Base-by-base conservation (phyloP, 1,284 basidiomycete species). In the Boletus hoseneyae region DNA sequence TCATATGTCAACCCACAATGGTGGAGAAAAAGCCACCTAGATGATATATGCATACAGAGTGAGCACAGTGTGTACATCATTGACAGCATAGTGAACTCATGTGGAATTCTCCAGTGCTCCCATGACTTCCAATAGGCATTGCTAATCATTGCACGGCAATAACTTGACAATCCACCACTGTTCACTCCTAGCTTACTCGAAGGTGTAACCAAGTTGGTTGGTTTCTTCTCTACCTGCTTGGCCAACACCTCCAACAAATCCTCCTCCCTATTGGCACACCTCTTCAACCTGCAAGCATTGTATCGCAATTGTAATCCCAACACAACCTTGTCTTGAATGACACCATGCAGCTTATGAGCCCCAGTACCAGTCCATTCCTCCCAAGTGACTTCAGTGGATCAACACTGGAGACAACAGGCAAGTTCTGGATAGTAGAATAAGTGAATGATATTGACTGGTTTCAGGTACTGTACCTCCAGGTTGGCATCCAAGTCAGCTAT, bases 381-480 rank as follows among this genome's bases (percentile, higher is more conserved):
- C 40, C 32, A 56, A 1, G 27, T 45, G 13, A 56, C 16, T 13
- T 57, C 51, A 2, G 9, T 25, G 3, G 50, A 55, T 6, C 19
- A 40, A 36, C 59, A 64, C 19, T 46, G 30, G 1, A 56, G 56
- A 43, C 62, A 64, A 5, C 48, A 42, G 6, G 38, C 15, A 4
- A 65, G 51, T 12, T 45, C 39, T 3, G 43, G 42, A 13, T 52
- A 55, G 38, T 58, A 64, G 11, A 63, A 50, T 0, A 52, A 59
- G 27, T 65, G 62, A 1, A 65, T n/a, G 1, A 62, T 49, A 16
- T 55, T 63, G 19, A 65, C 15, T 3, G 56, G 54, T 10, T 27
- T 27, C 4, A 27, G 42, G 52, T 64, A 64, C 3, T 52, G 36
- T 1, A 33, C 34, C 11, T 53, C 46, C 1, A 48, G 55, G 9